Evolutionary conservation across 495 filamentous ascomycete genomes (phyloP).

Genomic region (Mytilinidion resinicola): DNA sequence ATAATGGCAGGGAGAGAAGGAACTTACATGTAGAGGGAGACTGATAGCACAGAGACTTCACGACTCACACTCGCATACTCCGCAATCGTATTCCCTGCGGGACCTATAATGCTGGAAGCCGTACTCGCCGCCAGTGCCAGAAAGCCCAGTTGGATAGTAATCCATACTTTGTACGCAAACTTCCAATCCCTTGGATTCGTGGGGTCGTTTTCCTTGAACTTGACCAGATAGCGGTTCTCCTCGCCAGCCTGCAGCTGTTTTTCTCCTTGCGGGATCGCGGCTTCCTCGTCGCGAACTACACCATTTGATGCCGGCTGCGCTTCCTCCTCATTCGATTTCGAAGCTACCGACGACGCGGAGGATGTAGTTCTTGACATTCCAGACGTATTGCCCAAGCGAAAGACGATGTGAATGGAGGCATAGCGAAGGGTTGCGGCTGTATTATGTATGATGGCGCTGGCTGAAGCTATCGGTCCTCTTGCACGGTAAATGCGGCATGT

Average conservation of each 20-base stretch:
- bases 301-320: neutral
- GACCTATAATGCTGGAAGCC: constrained; percentile 45
- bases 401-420: neutral
- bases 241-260: no score
- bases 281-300: neutral
- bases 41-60: constrained; percentile 33
- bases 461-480: neutral
- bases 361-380: neutral
- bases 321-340: neutral
- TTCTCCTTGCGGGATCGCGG: neutral
- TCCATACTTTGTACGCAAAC: constrained; percentile 41
- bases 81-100: constrained; percentile 41
- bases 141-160: constrained; percentile 47
- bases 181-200: constrained; percentile 46
- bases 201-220: neutral
- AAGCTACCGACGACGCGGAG: neutral
- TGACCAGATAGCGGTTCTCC: neutral
- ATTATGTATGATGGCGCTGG: neutral
- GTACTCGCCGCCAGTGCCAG: constrained; percentile 46
- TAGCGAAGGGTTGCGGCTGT: neutral
- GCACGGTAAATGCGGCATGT: neutral
- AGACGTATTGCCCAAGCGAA: neutral
- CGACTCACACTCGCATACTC: constrained; percentile 35
- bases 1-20: neutral
- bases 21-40: constrained; percentile 9